Conservation (phyloP, 306 rosid genomes). For the Citrullus amarus region DNA sequence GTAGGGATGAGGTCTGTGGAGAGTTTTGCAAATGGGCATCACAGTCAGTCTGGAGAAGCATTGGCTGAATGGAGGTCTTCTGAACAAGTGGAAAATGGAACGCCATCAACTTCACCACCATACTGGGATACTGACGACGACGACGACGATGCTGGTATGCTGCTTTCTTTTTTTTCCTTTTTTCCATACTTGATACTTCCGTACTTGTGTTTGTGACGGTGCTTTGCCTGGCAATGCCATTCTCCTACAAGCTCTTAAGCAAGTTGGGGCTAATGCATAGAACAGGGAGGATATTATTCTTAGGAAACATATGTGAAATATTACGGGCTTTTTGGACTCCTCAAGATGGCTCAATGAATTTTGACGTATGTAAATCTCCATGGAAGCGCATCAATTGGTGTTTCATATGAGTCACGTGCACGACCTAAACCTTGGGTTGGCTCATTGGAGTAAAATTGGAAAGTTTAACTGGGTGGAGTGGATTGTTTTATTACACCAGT, state of each 20-base stretch:
- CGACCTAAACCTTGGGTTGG: not conserved
- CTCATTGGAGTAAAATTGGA: not conserved
- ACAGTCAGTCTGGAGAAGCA: slow-evolving; percentile 72
- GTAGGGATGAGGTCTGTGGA: slow-evolving; percentile 63
- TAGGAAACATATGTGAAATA: not conserved
- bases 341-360: not conserved
- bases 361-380: not conserved
- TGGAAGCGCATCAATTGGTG: not conserved
- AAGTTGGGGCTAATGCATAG: not conserved
- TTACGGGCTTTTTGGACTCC: not conserved
- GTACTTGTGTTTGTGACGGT: not conserved
- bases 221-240: not conserved
- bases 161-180: not conserved
- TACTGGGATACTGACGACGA: slow-evolving; percentile 96
- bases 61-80: slow-evolving; percentile 96
- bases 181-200: not conserved
- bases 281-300: not conserved
- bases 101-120: slow-evolving; percentile 83
- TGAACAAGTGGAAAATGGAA: slow-evolving; percentile 98
- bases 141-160: slow-evolving; percentile 53
- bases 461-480: not conserved
- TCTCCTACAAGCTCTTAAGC: not conserved
- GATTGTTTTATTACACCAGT: not conserved
- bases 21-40: slow-evolving; percentile 64
- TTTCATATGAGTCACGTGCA: not conserved